Base-by-base conservation (phyloP, 2,329 filamentous ascomycete genomes). In the Aspergillus puulaauensis region DNA sequence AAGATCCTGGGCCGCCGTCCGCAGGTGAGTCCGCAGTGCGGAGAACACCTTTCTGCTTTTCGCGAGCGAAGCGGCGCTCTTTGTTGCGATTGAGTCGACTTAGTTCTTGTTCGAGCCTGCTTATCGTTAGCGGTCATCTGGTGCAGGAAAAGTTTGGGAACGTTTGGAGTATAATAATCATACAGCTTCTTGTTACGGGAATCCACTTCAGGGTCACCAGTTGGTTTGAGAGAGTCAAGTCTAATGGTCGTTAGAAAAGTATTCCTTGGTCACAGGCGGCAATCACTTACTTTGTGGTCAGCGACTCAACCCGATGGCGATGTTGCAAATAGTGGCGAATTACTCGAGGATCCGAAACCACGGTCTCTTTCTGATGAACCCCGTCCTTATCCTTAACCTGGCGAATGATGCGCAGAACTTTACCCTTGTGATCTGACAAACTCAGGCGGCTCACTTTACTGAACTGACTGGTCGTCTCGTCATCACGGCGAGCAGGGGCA, bases 71-170 rank as follows among this genome's bases (percentile, higher is more conserved):
- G 62, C 93, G 86, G 63, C 93, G 89, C 63, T 96, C 93, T 66
- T 91, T 91, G 79, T 98, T 99, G 69, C 93, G 90, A 70, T 95
- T 85, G 33, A 99, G 85, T 64, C 95, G 89, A 52, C 86, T 86
- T 54, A 96, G 84, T 74, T 98, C 93, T 65, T 84, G 83, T 67
- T 87, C 81, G 60, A 92, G 80, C 57, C 87, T 90, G 65, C 53
- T 19, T 19, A 27, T 65, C 53, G 63, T 57, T 56, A 55, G 44
- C 62, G 12, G 19, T 37, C 21, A 11, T 31, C 11, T 1, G 47
- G 19, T 9, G 35, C 1, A 8, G 8, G 9, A 31, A 31, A 8
- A 8, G 27, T 31, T 4, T n/a, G 24, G n/a, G 39, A 31, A 5
- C 4, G 12, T 17, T 33, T 24, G 8, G 47, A n/a, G 31, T 14